phyloP scores from a whole-genome alignment of 179 eudicot species.

The Vitellaria paradoxa region DNA sequence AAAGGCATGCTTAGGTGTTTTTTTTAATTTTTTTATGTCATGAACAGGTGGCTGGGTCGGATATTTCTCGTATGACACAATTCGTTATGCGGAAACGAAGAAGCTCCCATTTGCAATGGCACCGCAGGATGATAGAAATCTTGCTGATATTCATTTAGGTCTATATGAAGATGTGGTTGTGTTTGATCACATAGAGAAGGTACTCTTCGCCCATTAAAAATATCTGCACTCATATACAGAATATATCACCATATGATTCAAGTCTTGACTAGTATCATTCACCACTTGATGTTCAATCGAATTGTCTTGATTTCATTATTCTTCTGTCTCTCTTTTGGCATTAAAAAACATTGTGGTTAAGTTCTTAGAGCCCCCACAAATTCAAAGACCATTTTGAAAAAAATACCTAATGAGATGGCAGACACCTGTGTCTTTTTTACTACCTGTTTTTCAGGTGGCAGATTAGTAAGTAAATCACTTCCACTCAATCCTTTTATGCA shows the following conservation, averaged over 20 bases:
- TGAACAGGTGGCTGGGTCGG: conserved; percentile 94
- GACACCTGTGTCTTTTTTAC: too few species aligned
- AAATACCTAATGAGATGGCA: neutral
- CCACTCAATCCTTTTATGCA: neutral
- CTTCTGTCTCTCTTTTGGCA: neutral
- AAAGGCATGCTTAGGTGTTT: neutral
- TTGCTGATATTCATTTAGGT: conserved; percentile 83
- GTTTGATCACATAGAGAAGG: conserved; percentile 95
- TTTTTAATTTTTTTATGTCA: neutral
- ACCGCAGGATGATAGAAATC: conserved; percentile 79
- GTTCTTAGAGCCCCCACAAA: neutral
- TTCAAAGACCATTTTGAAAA: neutral
- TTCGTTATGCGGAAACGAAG: conserved; percentile 84
- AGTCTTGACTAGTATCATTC: neutral
- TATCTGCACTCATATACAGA: neutral
- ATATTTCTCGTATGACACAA: conserved; percentile 91
- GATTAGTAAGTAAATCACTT: neutral
- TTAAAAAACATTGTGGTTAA: neutral
- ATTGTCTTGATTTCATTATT: conserved; percentile 23
- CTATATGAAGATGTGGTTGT: conserved; percentile 83
- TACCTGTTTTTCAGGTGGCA: neutral
- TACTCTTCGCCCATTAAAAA: conserved; percentile 17
- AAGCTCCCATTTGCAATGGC: conserved; percentile 74
- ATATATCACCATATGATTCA: neutral
- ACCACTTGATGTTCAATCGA: conserved; percentile 5